phyloP scores from a whole-genome alignment of 208 protist genomes.

The Trypanosoma platydactyli region DNA sequence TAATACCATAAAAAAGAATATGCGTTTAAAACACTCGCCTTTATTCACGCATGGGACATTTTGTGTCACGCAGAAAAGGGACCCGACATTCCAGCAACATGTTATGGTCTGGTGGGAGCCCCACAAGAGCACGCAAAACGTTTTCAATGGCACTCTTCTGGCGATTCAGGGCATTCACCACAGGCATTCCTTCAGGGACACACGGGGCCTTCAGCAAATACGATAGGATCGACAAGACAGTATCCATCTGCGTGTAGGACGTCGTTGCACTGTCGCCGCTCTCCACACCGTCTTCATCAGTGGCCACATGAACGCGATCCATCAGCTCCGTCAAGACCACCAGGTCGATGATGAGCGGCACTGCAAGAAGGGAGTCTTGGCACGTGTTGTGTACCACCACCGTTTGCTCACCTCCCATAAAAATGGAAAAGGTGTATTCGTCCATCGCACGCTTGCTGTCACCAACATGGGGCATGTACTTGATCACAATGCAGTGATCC shows the following conservation, averaged over 20 bases:
- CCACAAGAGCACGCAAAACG: conserved; percentile 94
- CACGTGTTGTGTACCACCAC: conserved; percentile 98
- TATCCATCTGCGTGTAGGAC: conserved; percentile 88
- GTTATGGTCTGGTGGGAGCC: conserved; percentile 94
- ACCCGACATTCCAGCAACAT: conserved; percentile 96
- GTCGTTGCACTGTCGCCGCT: conserved; percentile 6
- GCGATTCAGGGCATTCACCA: conserved; percentile 98
- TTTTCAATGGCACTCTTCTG: conserved; percentile 96
- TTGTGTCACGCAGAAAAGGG: conserved; percentile 43
- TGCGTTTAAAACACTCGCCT: not conserved
- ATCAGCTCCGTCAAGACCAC: conserved; percentile 96
- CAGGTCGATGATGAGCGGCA: conserved; percentile 98
- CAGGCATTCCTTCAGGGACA: conserved; percentile 92
- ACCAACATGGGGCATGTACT: conserved; percentile 98
- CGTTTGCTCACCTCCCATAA: conserved; percentile 97
- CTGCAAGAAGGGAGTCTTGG: conserved; percentile 98
- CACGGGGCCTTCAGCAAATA: conserved; percentile 97
- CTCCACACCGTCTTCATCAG: conserved; percentile 21
- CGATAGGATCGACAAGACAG: conserved; percentile 93
- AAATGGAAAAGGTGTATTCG: conserved; percentile 98
- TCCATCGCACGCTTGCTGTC: conserved; percentile 99
- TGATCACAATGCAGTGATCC: conserved; percentile 99
- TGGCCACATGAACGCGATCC: conserved; percentile 80
- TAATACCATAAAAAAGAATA: not conserved
- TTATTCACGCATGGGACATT: not conserved